These are phyloP conservation scores for Schwanniomyces polymorphus DNA, from an alignment of 805 yeast species.

Conservation along the genomic window DNA sequence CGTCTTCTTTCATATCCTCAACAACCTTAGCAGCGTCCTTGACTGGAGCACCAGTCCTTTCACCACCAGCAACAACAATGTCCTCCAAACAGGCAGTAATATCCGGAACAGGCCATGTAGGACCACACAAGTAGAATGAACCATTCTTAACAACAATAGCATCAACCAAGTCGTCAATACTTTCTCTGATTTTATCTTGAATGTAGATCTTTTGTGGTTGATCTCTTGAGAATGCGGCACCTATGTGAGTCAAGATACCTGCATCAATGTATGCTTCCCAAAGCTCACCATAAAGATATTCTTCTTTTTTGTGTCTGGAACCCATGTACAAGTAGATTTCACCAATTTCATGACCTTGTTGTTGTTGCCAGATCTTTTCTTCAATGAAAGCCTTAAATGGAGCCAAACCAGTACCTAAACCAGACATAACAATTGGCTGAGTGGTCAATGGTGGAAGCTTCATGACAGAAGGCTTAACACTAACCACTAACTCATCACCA, in stretches of 20 bases:
- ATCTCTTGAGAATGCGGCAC: constrained; percentile 98
- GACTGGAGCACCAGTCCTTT: constrained; percentile 55
- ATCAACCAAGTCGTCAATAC: constrained; percentile 67
- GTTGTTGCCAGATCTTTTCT: constrained; percentile 90
- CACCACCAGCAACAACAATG: constrained; percentile 72
- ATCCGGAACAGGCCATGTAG: constrained; percentile 99
- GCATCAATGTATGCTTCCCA: constrained; percentile 97
- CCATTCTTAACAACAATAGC: constrained; percentile 81
- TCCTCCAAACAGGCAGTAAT: constrained; percentile 87
- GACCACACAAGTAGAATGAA: constrained; percentile 95
- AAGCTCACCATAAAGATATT: constrained; percentile 91
- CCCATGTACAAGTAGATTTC: constrained; percentile 86
- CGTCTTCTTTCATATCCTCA: constrained; percentile 90
- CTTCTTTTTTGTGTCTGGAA: constrained; percentile 93
- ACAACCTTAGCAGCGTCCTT: constrained; percentile 77
- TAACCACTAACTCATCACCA: constrained; percentile 86
- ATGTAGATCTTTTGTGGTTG: constrained; percentile 93
- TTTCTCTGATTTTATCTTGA: constrained; percentile 87
- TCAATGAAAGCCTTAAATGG: constrained; percentile 98
- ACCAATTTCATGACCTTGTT: constrained; percentile 88
- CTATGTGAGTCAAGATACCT: constrained; percentile 88
- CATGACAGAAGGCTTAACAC: constrained; percentile 97
- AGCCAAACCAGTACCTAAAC: constrained; percentile 96
- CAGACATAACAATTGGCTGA: constrained; percentile 95
- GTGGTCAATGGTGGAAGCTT: constrained; percentile 84